Conservation (phyloP, 371 early-diverging fungal genomes). For the Batrachochytrium dendrobatidis region DNA sequence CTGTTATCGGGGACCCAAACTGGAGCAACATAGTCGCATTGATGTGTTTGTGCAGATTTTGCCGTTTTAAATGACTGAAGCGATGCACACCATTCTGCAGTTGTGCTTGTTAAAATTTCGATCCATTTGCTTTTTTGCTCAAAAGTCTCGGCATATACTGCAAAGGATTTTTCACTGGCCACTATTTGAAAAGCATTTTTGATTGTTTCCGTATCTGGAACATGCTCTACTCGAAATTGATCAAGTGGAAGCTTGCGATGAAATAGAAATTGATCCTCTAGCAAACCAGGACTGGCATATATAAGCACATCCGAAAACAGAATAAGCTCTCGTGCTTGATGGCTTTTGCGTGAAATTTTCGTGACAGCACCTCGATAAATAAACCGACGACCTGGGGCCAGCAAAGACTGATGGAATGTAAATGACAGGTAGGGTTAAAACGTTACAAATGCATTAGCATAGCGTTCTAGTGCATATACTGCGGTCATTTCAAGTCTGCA, state of each 20-base stretch:
- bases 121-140: conserved; percentile 58
- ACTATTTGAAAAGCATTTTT: conserved; percentile 58
- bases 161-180: conserved; percentile 63
- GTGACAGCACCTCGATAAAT: conserved; percentile 48
- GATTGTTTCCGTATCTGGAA: conserved; percentile 35
- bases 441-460: background rate
- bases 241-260: conserved; percentile 59
- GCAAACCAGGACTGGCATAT: conserved; percentile 39
- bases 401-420: conserved; percentile 26
- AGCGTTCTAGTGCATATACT: no score
- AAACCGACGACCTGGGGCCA: conserved; percentile 59
- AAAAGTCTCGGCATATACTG: conserved; percentile 43
- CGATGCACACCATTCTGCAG: conserved; percentile 41
- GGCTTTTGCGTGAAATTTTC: conserved; percentile 54
- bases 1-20: conserved; percentile 48
- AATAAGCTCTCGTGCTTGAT: conserved; percentile 57
- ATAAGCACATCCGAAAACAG: conserved; percentile 67
- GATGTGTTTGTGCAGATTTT: background rate
- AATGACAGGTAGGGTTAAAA: background rate
- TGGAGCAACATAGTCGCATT: conserved; percentile 48
- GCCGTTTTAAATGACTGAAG: conserved; percentile 44
- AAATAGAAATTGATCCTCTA: conserved; percentile 45
- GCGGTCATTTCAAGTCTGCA: no score
- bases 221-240: conserved; percentile 50
- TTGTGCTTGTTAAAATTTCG: conserved; percentile 42